Evolutionary conservation across 768 basidiomycete genomes (phyloP).

Genomic region (Mycena sanguinolenta): DNA sequence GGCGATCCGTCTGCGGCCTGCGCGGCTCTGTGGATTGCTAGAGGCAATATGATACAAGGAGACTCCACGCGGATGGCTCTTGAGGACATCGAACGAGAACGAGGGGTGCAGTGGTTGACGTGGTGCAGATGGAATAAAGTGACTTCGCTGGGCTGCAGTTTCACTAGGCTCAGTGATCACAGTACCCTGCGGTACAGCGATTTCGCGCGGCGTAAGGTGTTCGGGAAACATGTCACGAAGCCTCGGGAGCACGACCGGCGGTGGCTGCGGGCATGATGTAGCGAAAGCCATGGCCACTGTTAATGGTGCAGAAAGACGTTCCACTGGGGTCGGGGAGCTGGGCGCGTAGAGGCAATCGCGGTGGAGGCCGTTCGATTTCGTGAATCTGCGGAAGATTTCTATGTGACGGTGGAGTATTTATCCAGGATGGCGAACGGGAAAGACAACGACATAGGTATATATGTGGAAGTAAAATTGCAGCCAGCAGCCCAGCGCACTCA

Average conservation of each 20-base stretch:
- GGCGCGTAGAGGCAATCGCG: too few species aligned
- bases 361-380: too few species aligned
- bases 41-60: slow-evolving; percentile 23
- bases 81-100: slow-evolving; percentile 29
- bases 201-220: slow-evolving; percentile 4
- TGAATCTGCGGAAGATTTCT: too few species aligned
- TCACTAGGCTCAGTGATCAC: neutral
- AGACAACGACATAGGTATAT: too few species aligned
- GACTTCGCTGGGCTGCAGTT: neutral
- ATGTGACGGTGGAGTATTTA: too few species aligned
- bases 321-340: too few species aligned
- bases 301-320: too few species aligned
- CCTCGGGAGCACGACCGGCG: slow-evolving; percentile 19
- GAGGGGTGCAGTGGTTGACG: neutral
- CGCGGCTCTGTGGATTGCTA: neutral
- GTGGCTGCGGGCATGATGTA: neutral
- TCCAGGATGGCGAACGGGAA: too few species aligned
- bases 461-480: too few species aligned
- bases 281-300: slow-evolving; percentile 8
- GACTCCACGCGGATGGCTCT: slow-evolving; percentile 18
- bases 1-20: neutral
- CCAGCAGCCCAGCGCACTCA: too few species aligned
- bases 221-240: slow-evolving; percentile 32
- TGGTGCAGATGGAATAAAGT: neutral
- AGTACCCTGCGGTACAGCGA: neutral